These are phyloP conservation scores for Paramyrothecium roridum DNA, from an alignment of 2,329 filamentous ascomycete species.

Conservation along the genomic window DNA sequence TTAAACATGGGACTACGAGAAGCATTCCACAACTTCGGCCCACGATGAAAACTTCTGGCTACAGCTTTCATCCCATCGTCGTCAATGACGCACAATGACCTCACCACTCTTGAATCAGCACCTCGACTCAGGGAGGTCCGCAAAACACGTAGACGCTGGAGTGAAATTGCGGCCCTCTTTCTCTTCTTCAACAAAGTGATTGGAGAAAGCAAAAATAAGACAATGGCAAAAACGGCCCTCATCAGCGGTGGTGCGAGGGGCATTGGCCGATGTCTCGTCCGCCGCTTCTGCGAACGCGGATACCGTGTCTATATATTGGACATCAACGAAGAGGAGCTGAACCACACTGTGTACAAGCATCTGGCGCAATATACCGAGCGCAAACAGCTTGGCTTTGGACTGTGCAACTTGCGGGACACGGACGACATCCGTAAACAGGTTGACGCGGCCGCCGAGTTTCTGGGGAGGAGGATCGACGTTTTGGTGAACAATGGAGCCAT, in stretches of 20 bases:
- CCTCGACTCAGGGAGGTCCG: too few species aligned
- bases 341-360: constrained; percentile 27
- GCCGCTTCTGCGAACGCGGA: constrained; percentile 35
- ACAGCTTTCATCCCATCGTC: too few species aligned
- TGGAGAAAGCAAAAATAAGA: not conserved
- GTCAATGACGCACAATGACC: not conserved
- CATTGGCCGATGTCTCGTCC: constrained; percentile 40
- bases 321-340: constrained; percentile 34
- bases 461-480: constrained; percentile 33
- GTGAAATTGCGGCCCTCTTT: too few species aligned
- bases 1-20: too few species aligned
- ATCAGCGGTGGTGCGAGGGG: constrained; percentile 35
- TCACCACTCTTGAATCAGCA: not conserved
- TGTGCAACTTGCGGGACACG: constrained; percentile 38
- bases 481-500: constrained; percentile 36
- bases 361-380: constrained; percentile 20
- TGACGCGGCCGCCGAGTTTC: constrained; percentile 27
- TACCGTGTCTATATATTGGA: constrained; percentile 42
- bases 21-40: too few species aligned
- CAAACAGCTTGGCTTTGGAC: constrained; percentile 24
- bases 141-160: too few species aligned
- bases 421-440: constrained; percentile 30
- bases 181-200: not conserved
- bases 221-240: constrained; percentile 1
- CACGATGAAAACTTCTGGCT: too few species aligned